Percentiles rank a stretch among this genome's conserved stretches.
phyloP scores from a whole-genome alignment of 768 basidiomycete genomes.

The Coprinopsis strossmayeri region DNA sequence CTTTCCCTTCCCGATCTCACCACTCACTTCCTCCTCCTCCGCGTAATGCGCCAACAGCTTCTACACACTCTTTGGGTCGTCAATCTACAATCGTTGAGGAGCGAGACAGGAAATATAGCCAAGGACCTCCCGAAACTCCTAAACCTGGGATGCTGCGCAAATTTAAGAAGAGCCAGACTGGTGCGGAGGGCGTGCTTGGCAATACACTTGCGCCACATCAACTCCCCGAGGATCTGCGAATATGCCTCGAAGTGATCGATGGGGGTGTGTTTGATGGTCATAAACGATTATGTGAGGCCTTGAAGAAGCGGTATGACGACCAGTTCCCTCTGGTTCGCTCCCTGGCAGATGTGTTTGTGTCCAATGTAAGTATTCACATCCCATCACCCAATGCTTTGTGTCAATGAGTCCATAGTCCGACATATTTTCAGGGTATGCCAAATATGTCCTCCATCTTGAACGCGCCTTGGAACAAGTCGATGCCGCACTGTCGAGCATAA shows the following conservation, averaged over 20 bases:
- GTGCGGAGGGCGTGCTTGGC: conserved; percentile 38
- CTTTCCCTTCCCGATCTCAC: conserved; percentile 77
- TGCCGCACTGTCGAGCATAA: conserved; percentile 58
- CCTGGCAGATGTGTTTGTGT: conserved; percentile 93
- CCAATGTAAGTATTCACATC: conserved; percentile 57
- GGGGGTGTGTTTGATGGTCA: conserved; percentile 88
- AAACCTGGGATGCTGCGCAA: conserved; percentile 57
- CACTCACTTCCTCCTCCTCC: conserved; percentile 67
- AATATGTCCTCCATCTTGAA: conserved; percentile 92
- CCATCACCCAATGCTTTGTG: conserved; percentile 11
- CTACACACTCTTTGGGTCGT: conserved; percentile 71
- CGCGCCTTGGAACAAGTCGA: conserved; percentile 86
- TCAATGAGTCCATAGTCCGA: conserved; percentile 55
- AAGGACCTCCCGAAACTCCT: conserved; percentile 29
- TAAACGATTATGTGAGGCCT: conserved; percentile 71
- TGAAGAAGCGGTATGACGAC: conserved; percentile 89
- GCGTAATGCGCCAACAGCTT: conserved; percentile 48
- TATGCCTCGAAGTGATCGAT: conserved; percentile 83
- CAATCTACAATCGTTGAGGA: conserved; percentile 49
- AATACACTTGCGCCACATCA: conserved; percentile 66
- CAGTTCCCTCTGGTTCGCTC: conserved; percentile 92
- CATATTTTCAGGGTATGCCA: conserved; percentile 90
- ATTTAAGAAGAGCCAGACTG: conserved; percentile 59
- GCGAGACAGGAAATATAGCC: conserved; percentile 48
- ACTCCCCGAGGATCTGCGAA: conserved; percentile 80